Evolutionary conservation across 306 rosid genomes (phyloP).

Genomic region (Cucumis hystrix): DNA sequence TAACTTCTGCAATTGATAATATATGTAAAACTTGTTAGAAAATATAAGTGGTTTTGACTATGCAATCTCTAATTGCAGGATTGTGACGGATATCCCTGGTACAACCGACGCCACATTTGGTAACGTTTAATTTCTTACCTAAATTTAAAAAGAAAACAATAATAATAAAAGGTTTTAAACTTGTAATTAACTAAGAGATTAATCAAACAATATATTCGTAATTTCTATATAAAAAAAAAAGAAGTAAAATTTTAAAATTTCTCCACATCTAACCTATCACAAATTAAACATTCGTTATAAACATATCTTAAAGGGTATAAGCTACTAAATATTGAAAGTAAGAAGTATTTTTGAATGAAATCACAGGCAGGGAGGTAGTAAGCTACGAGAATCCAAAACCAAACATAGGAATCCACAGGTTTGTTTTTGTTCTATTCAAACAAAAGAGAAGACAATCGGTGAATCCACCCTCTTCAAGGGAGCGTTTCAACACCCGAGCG

Average conservation of each 20-base stretch:
- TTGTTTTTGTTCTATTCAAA: conserved; percentile 9
- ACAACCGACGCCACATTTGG: conserved; percentile 73
- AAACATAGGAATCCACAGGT: conserved; percentile 11
- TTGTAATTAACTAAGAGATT: no score
- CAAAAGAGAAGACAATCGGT: conserved; percentile 6
- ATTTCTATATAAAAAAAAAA: no score
- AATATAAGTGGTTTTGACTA: background rate
- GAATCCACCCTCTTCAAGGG: conserved; percentile 7
- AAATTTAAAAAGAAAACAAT: no score
- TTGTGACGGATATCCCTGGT: conserved; percentile 84
- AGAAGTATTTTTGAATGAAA: background rate
- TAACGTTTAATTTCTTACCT: conserved; percentile 8
- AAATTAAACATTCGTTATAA: no score
- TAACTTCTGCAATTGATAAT: no score
- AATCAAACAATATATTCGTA: no score
- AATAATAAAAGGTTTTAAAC: no score
- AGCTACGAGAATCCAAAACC: conserved; percentile 5
- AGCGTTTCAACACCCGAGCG: background rate
- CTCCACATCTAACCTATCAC: no score
- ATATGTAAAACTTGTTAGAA: no score
- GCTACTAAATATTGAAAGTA: no score
- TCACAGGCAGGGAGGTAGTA: background rate
- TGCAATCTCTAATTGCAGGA: conserved; percentile 30
- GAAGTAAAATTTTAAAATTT: no score
- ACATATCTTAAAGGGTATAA: no score